Evolutionary conservation across 148 eudicot genomes (phyloP), one percentile per base, ranked within the genome.

Genomic region (Spergularia bocconei): DNA sequence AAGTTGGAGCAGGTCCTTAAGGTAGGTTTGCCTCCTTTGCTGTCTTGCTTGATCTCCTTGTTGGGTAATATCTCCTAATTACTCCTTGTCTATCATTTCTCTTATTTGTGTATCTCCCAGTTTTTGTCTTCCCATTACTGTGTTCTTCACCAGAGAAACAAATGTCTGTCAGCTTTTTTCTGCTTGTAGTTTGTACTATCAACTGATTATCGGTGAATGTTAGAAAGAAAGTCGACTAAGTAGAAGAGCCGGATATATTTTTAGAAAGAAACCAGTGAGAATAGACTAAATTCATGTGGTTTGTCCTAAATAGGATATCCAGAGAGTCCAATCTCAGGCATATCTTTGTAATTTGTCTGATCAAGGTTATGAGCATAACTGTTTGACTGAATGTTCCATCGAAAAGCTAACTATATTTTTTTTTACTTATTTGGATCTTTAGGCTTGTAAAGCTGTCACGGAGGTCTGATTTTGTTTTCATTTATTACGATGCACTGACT

Each of bases 1-100:
- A 95, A 89, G 67, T 65, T 92, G 64, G 92, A 90, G 52, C 83
- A 79, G 57, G 88, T 90, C 75, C 79, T 89, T 33, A 95, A 90
- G 92, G 97, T 80, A 73, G 48, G 41, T 51, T 20, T 75, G 33
- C 63, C 56, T 65, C 13, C 13, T 51, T 10, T 21, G 55, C 72
- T 62, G 39, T 74, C 23, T 63, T 15, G 17, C 69, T 55, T 36
- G 36, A 10, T 19, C 64, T 14, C 5, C 58, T 67, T 51, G 10
- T n/a, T 38, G 13, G 23, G 11, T 7, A 36, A 25, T 74, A 8
- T 1, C 21, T 39, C 23, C n/a, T 70, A 20, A 15, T 57, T 76
- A 47, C 39, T 13, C 66, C 58, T 52, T 29, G 3, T 14, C 13
- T 13, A 23, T 21, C 21, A 1, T 13, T 71, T 33, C 10, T 72